Evolutionary conservation across 192 early-diverging fungal genomes (phyloP), one percentile per base, ranked within the genome.

Genomic region (Podila horticola): DNA sequence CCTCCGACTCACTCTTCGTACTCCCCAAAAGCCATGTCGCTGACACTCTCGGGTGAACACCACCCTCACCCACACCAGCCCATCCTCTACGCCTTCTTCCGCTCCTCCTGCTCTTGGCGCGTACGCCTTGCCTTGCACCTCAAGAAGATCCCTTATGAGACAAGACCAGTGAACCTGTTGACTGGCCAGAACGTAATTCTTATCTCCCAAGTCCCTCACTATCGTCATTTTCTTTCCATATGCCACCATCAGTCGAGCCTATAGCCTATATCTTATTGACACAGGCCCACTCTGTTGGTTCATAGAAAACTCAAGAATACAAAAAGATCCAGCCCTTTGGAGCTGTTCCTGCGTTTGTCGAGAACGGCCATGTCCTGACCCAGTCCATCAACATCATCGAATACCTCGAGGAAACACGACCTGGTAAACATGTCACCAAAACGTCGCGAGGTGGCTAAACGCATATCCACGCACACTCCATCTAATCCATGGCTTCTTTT

Each of bases 361-460:
- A 81, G 45, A 85, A 89, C 48, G 90, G 91, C 15, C 63, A 77
- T 9, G 55, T 62, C 11, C 50, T 94, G 20, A 81, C 73, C 31
- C 91, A 97, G 83, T 94, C 93, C 10, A 67, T 88, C 11, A 93
- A 95, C 26, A 96, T 98, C 49, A 66, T 96, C 17, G 97, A 98
- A 68, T 95, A 96, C 67, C 85, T 98, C 10, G 97, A 97, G 45
- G 97, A 98, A 67, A 83, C 89, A 13, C 67, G 87, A 59, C 90
- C 93, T 20, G 87, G 89, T 64, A 84, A 72, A 4, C 29, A n/a
- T 62, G 58, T 4, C 10, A 45, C 36, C 20, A 51, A 50, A 64
- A 24, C 30, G 24, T 4, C 26, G 28, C 19, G 24, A 36, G 29
- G 41, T 28, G 63, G 26, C 24, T 29, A 0, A 45, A 45, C 2